Evolutionary conservation across 192 early-diverging fungal genomes (phyloP).

Genomic region (Entophlyctis luteolus): DNA sequence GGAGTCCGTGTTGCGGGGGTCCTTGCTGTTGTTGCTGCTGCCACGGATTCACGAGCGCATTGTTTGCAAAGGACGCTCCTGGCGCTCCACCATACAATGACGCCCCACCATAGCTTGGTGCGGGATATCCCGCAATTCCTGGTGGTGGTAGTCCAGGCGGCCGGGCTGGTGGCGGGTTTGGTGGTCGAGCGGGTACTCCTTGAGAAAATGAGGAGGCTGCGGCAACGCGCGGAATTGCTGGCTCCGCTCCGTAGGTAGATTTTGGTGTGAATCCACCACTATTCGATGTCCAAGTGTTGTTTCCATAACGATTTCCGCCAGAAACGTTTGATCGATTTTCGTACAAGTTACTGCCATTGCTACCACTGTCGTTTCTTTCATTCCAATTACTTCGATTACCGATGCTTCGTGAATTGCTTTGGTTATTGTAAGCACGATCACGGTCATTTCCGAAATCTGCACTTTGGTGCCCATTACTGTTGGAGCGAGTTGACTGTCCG

Average conservation of each 20-base stretch:
- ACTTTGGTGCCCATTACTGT: background rate
- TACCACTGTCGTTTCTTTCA: background rate
- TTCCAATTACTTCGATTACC: background rate
- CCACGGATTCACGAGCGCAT: background rate
- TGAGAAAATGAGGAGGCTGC: background rate
- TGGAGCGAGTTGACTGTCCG: conserved; percentile 6
- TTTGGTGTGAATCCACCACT: conserved; percentile 3
- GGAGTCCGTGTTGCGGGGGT: background rate
- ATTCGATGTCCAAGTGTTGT: background rate
- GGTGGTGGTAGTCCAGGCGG: conserved; percentile 6
- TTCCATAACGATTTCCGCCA: background rate
- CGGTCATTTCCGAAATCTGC: background rate
- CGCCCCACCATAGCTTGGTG: background rate
- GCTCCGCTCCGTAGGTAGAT: background rate
- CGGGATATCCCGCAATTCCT: background rate
- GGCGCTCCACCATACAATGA: background rate
- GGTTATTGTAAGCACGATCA: conserved; percentile 1
- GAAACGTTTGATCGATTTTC: background rate
- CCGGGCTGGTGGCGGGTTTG: background rate
- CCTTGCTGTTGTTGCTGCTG: no score
- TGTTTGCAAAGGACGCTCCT: no score
- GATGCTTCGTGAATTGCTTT: background rate
- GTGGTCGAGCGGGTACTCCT: background rate
- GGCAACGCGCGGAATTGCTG: background rate
- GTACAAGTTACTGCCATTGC: background rate